phyloP scores from a whole-genome alignment of 1,284 basidiomycete species.

The Fomitopsis betulina region DNA sequence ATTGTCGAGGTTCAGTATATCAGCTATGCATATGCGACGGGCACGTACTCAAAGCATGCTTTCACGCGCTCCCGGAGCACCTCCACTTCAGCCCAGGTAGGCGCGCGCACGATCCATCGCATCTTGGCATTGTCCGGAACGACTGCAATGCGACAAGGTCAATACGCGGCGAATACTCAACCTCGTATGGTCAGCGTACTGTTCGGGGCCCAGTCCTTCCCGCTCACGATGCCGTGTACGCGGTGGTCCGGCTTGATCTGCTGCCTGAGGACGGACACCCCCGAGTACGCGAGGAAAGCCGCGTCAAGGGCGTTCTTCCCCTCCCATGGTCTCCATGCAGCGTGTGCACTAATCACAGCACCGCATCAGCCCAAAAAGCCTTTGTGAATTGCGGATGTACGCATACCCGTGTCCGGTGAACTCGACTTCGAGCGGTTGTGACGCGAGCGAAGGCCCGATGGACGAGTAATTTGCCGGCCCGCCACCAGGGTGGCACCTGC shows the following conservation, averaged over 20 bases:
- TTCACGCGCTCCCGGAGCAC: conserved; percentile 54
- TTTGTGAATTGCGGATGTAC: not conserved
- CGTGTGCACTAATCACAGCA: conserved; percentile 53
- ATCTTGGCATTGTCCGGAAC: conserved; percentile 77
- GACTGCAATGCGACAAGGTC: conserved; percentile 36
- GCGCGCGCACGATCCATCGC: conserved; percentile 69
- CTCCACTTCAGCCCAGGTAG: conserved; percentile 55
- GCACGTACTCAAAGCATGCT: conserved; percentile 66
- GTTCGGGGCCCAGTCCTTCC: conserved; percentile 60
- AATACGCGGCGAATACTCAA: not conserved
- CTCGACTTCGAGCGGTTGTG: conserved; percentile 57
- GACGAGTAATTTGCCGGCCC: conserved; percentile 44
- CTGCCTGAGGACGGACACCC: conserved; percentile 70
- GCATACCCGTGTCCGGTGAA: conserved; percentile 64
- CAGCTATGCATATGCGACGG: not conserved
- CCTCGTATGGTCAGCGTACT: conserved; percentile 33
- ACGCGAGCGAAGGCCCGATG: conserved; percentile 51
- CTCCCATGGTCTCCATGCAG: conserved; percentile 76
- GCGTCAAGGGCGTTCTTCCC: conserved; percentile 84
- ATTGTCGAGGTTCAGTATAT: not conserved
- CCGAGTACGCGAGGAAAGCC: conserved; percentile 74
- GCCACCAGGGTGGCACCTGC: conserved; percentile 62
- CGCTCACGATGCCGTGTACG: conserved; percentile 62
- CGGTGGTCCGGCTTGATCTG: conserved; percentile 53
- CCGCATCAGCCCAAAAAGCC: not conserved